Evolutionary conservation across 148 eudicot species (phyloP).

Genomic region (Suaeda aralocaspica): DNA sequence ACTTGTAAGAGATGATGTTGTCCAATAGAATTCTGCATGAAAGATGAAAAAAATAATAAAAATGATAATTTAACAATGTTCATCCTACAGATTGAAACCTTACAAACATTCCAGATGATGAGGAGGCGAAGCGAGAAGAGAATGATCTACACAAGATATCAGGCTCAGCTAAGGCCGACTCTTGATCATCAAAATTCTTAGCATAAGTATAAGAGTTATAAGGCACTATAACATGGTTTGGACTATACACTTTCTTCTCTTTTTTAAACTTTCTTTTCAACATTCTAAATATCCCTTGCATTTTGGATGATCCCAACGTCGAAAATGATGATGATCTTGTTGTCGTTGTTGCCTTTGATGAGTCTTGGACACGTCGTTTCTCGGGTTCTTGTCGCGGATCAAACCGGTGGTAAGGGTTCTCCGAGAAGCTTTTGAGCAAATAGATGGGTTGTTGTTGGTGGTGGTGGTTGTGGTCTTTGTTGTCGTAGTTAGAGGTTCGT

Average conservation of each 20-base stretch:
- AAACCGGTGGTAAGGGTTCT: slow-evolving; percentile 30
- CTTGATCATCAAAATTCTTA: slow-evolving; percentile 56
- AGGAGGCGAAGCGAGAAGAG: slow-evolving; percentile 46
- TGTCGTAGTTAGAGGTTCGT: too few relatives aligned
- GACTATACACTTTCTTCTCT: slow-evolving; percentile 38
- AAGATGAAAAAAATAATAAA: too few relatives aligned
- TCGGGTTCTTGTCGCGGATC: background rate
- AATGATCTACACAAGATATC: slow-evolving; percentile 51
- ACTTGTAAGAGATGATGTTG: too few relatives aligned
- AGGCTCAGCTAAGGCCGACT: slow-evolving; percentile 24
- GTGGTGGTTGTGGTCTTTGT: background rate
- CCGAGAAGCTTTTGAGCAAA: slow-evolving; percentile 24
- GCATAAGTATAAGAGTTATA: slow-evolving; percentile 51
- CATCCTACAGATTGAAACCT: slow-evolving; percentile 23
- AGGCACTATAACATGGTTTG: slow-evolving; percentile 28
- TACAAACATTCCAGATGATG: slow-evolving; percentile 27
- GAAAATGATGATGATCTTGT: slow-evolving; percentile 1
- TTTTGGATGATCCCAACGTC: slow-evolving; percentile 12
- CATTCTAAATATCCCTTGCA: slow-evolving; percentile 32
- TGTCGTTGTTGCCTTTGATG: background rate
- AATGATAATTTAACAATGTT: too few relatives aligned
- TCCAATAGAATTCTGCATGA: too few relatives aligned
- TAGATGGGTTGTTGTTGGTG: background rate
- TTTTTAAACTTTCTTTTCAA: slow-evolving; percentile 52
- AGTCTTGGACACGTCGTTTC: background rate